Evolutionary conservation across 2,329 filamentous ascomycete genomes (phyloP).

Genomic region (Aotearoamyces nothofagi): DNA sequence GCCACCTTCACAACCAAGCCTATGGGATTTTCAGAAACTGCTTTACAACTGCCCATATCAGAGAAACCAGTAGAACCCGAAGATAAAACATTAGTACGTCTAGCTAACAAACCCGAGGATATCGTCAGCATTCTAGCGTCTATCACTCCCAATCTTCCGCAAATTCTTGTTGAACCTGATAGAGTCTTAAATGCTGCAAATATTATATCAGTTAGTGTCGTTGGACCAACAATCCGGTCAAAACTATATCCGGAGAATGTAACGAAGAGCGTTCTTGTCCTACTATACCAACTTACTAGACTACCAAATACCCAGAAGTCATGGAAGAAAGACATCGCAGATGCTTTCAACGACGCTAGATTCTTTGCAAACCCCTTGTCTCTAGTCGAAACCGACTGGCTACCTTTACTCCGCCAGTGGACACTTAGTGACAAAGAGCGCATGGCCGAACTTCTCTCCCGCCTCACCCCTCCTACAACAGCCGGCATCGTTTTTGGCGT

Average conservation of each 20-base stretch:
- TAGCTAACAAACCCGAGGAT: slow-evolving; percentile 43
- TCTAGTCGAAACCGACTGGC: slow-evolving; percentile 61
- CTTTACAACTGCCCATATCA: slow-evolving; percentile 23
- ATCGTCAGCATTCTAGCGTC: slow-evolving; percentile 65
- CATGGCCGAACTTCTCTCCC: slow-evolving; percentile 63
- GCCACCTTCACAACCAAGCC: slow-evolving; percentile 91
- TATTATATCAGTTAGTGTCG: slow-evolving; percentile 69
- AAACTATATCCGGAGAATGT: slow-evolving; percentile 81
- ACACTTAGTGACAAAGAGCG: slow-evolving; percentile 74
- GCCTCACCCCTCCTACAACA: slow-evolving; percentile 72
- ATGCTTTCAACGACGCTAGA: slow-evolving; percentile 79
- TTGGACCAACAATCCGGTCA: slow-evolving; percentile 68
- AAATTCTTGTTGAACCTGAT: slow-evolving; percentile 75
- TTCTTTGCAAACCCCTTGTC: slow-evolving; percentile 62
- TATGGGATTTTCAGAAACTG: slow-evolving; percentile 51
- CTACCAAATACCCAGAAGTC: slow-evolving; percentile 69
- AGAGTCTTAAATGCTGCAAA: slow-evolving; percentile 64
- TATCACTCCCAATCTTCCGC: slow-evolving; percentile 66
- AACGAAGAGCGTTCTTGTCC: slow-evolving; percentile 50
- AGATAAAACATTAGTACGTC: slow-evolving; percentile 19
- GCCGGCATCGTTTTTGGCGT: slow-evolving; percentile 98
- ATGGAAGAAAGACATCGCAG: slow-evolving; percentile 85
- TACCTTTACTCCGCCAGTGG: slow-evolving; percentile 75
- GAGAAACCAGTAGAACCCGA: slow-evolving; percentile 24
- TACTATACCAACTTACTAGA: slow-evolving; percentile 64